phyloP scores from a whole-genome alignment of 192 early-diverging fungal species.

The Phlyctochytrium bullatum region DNA sequence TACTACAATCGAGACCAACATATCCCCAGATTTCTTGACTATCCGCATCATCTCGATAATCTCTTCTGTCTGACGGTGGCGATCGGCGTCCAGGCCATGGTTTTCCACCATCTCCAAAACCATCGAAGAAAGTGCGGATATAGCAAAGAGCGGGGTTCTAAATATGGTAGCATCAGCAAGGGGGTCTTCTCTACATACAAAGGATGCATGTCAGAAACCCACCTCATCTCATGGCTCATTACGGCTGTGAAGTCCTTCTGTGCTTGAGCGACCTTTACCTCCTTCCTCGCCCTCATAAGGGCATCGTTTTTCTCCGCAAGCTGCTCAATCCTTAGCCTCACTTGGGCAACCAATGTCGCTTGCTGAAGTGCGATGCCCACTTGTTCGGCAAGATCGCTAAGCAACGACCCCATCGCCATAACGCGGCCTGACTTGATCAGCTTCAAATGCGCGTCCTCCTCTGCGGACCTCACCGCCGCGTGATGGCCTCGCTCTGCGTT shows the following conservation, averaged over 20 bases:
- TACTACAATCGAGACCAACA: conserved; percentile 4
- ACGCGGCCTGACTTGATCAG: no score
- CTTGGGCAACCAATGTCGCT: neutral
- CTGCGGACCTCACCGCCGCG: no score
- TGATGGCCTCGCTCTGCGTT: no score
- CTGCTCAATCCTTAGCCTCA: neutral
- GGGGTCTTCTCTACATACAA: no score
- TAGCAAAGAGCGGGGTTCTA: conserved; percentile 6
- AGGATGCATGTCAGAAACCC: no score
- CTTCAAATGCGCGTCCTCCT: no score
- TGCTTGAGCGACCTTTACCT: neutral
- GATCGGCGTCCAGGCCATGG: no score
- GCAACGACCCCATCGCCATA: neutral
- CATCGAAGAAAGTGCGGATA: conserved; percentile 2
- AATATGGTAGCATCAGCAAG: no score
- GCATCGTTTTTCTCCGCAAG: neutral
- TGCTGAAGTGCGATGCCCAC: conserved; percentile 6
- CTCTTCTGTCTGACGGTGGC: neutral
- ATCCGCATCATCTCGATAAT: neutral
- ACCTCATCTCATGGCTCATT: conserved; percentile 5
- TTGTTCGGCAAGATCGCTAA: neutral
- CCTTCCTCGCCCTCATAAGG: neutral
- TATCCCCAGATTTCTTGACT: neutral
- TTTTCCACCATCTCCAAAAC: neutral
- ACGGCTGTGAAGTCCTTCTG: conserved; percentile 10